Evolutionary conservation across 2,329 filamentous ascomycete species (phyloP).

Genomic region (Aspergillus versicolor): DNA sequence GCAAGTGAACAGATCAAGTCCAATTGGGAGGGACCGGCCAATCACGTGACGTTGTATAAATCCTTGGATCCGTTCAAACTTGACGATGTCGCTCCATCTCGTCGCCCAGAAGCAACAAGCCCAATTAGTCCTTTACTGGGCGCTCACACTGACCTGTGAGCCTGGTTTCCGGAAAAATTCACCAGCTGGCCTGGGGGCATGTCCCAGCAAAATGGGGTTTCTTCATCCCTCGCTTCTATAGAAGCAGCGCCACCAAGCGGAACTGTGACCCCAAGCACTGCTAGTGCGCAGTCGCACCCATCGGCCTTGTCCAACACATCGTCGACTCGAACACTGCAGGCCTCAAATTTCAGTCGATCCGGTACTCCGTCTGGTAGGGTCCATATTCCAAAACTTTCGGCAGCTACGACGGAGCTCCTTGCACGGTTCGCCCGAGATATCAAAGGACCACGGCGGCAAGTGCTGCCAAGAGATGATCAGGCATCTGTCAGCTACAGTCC

Average conservation of each 20-base stretch:
- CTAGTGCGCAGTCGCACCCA: conserved; percentile 13
- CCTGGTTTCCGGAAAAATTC: neutral
- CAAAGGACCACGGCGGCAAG: conserved; percentile 15
- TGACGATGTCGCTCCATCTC: neutral
- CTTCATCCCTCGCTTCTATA: conserved; percentile 24
- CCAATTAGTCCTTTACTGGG: conserved; percentile 1
- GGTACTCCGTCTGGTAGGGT: conserved; percentile 15
- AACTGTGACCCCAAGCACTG: conserved; percentile 13
- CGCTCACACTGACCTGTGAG: neutral
- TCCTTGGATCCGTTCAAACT: conserved; percentile 22
- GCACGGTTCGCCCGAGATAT: conserved; percentile 24
- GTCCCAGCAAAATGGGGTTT: conserved; percentile 26
- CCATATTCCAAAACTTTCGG: conserved; percentile 26
- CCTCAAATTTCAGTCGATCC: conserved; percentile 13
- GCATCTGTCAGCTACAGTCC: conserved; percentile 13
- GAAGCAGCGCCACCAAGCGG: conserved; percentile 20
- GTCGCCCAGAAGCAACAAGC: neutral
- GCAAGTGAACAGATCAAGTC: neutral
- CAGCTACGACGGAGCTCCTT: conserved; percentile 27
- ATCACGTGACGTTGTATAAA: conserved; percentile 34
- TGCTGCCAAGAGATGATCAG: conserved; percentile 15
- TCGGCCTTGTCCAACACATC: conserved; percentile 15
- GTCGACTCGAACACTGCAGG: neutral
- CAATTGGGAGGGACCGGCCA: neutral
- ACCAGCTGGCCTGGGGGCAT: conserved; percentile 16